Conservation (phyloP, 352 stramenopile species). For the Proteromonas lacertae region DNA sequence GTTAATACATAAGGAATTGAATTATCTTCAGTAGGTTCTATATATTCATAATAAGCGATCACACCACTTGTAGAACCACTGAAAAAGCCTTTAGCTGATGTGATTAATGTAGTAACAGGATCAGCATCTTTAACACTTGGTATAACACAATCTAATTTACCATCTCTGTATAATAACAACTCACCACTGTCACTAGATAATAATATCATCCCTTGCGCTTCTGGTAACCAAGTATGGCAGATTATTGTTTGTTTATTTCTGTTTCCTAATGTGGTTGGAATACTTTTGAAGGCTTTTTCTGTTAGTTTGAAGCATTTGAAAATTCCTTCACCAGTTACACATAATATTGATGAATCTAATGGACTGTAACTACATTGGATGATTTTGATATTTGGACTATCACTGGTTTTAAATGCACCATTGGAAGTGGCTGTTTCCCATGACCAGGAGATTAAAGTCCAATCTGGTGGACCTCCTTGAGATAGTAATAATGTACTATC, state of each 20-base stretch:
- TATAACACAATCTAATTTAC: constrained; percentile 7
- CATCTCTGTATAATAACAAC: constrained; percentile 33
- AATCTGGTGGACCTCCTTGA: constrained; percentile 33
- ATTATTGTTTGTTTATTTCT: constrained; percentile 30
- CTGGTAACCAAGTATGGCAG: constrained; percentile 44
- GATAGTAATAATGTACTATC: constrained; percentile 53
- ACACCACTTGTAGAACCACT: too few species aligned
- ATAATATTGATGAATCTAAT: constrained; percentile 35
- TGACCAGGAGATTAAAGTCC: constrained; percentile 52
- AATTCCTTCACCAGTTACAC: constrained; percentile 28
- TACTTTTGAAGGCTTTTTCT: constrained; percentile 33
- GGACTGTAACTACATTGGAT: constrained; percentile 42
- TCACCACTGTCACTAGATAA: constrained; percentile 33
- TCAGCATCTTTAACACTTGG: constrained; percentile 8
- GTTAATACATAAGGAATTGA: too few species aligned
- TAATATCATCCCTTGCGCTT: constrained; percentile 41
- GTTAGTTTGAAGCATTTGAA: constrained; percentile 54
- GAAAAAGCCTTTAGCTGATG: too few species aligned
- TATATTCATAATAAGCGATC: too few species aligned
- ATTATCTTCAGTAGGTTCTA: too few species aligned
- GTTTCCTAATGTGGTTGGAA: constrained; percentile 29
- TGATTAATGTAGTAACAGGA: constrained; percentile 3
- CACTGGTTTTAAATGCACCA: constrained; percentile 20
- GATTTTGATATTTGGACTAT: constrained; percentile 10
- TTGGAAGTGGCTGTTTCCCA: constrained; percentile 56